Base-by-base conservation (phyloP, 176 grass and related monocot genomes). In the Otatea glauca region DNA sequence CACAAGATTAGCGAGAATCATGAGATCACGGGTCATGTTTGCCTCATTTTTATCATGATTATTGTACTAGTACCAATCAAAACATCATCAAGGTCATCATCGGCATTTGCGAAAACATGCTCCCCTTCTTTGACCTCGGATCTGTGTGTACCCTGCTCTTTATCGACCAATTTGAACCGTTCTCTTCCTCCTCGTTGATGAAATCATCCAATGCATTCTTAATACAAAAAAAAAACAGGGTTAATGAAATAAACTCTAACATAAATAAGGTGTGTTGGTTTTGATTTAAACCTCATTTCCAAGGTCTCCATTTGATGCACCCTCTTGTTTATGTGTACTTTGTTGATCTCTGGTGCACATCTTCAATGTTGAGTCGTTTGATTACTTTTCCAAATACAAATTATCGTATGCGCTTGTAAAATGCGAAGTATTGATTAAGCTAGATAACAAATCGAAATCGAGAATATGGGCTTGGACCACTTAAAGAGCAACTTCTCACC, bases 371-470 rank as follows among this genome's bases (percentile, higher is more conserved):
- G 23, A 98, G 90, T 50, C 88, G 74, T 74, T 93, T 83, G 79
- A 98, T 95, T 80, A 95, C 91, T 86, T 87, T 81, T 83, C 88
- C 89, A 92, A 93, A 74, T 93, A 94, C 66, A 86, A 77, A 87
- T 83, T 85, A 89, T 98, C 96, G 89, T 68, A 70, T 5, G 38
- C 4, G 90, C 27, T 69, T 16, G 74, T 72, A 34, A 82, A 68
- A 79, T n/a, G n/a, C 0, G 20, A 82, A 88, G 55, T 48, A 55
- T 63, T 39, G 44, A 58, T 74, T 20, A 75, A 50, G 20, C 29
- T 39, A 34, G 34, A 78, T 71, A 17, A 75, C 38, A 90, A 58
- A 75, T 89, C 15, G 15, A 80, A 56, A 78, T 9, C 15, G n/a
- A 74, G 50, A 58, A 81, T 72, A 77, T 25, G 29, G 20, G 23